Evolutionary conservation across 495 filamentous ascomycete species (phyloP), one percentile per base, ranked within the genome.

Genomic region (Cercophora sp.): DNA sequence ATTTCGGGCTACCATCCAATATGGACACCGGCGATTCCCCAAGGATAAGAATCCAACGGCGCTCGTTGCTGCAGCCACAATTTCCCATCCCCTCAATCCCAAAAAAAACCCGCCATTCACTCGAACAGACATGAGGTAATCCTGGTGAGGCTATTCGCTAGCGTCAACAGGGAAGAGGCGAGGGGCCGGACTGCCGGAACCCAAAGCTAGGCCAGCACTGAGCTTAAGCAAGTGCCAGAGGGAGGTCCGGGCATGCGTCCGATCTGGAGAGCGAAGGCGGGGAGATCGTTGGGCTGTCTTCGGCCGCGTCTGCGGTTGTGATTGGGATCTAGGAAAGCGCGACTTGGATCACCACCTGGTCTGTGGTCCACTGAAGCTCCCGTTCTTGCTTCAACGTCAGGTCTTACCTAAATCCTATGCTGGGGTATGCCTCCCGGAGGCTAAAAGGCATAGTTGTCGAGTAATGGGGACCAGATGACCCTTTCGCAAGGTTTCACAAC

Each of bases 51-150:
- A 23, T 34, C 18, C 44, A 47, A 47, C 44, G 44, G 43, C 26
- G 26, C 13, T 47, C 24, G 26, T 34, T 23, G 13, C 44, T 34
- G 44, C 44, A 47, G 44, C 44, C 44, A 47, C 27, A 31, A 47
- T 34, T 47, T 47, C n/a, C 25, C 16, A 22, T 19, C 26, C n/a
- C 34, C 25, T 18, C 9, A 16, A n/a, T 9, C 5, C n/a, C 8
- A 43, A 8, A 43, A 24, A 13, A n/a, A 11, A 23, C 40, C 40
- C 40, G 11, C 16, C 40, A 8, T 22, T 25, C 22, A 18, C 40
- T 16, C 5, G 5, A 24, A 15, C n/a, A 43, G n/a, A 9, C 15
- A 41, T 41, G n/a, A 19, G 19, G 22, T 9, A 43, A 43, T 43
- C 40, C 20, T 22, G 5, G 40, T 8, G 20, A 25, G 18, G 40